Evolutionary conservation across 2,329 filamentous ascomycete genomes (phyloP).

Genomic region (Phaeosphaeria sp.): DNA sequence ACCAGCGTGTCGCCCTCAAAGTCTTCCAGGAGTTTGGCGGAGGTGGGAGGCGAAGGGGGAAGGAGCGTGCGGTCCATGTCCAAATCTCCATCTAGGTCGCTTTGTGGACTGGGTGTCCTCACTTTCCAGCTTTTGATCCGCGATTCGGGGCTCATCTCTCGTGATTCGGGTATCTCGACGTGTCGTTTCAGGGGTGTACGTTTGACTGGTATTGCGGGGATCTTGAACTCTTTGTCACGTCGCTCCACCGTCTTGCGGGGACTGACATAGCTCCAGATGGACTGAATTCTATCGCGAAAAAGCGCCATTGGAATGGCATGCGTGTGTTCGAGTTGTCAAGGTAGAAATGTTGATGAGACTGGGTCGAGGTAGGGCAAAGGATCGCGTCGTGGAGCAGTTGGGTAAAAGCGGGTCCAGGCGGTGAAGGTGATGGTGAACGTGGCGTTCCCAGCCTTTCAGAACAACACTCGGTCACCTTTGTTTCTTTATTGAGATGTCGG

Average conservation of each 20-base stretch:
- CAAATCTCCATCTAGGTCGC: constrained; percentile 24
- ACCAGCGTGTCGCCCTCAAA: constrained; percentile 42
- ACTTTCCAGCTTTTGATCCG: constrained; percentile 31
- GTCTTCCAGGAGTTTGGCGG: constrained; percentile 26
- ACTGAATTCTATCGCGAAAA: constrained; percentile 41
- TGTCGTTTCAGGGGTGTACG: constrained; percentile 8
- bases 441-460: constrained; percentile 10
- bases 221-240: constrained; percentile 48
- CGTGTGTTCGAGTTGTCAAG: background rate
- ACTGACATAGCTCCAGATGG: constrained; percentile 52
- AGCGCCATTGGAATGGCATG: constrained; percentile 28
- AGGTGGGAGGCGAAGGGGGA: constrained; percentile 41
- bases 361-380: constrained; percentile 4
- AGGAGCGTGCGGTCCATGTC: constrained; percentile 33
- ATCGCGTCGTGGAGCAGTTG: background rate
- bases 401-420: constrained; percentile 3
- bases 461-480: constrained; percentile 15
- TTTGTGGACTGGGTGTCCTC: constrained; percentile 26
- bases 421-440: constrained; percentile 26
- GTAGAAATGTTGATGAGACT: constrained; percentile 1
- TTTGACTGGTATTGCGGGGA: constrained; percentile 30
- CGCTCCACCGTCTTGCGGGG: constrained; percentile 49
- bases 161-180: constrained; percentile 9
- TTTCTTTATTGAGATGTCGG: constrained; percentile 12
- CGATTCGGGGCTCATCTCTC: constrained; percentile 44